Evolutionary conservation across 306 rosid species (phyloP), one percentile per base, ranked within the genome.

Genomic region (Ormosia emarginata): DNA sequence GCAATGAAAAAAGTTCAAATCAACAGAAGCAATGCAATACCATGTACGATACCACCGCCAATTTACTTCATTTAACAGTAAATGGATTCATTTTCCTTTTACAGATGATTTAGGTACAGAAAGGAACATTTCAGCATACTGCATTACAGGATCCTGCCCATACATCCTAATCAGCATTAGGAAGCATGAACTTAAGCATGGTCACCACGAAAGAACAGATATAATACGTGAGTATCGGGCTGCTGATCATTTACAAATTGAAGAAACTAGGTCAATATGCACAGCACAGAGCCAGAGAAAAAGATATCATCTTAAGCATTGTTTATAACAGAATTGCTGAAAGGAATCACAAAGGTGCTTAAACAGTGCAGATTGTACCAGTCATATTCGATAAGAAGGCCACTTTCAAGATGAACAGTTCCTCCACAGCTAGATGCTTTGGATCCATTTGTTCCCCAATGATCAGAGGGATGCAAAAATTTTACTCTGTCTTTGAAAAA

Each of bases 341-440:
- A 18, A 68, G 56, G 78, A 80, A 77, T 76, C 61, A 46, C 43
- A 30, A 34, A 56, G 65, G 75, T 37, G 49, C 44, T 56, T 61
- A 44, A 74, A 82, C 11, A 46, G 75, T 46, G 44, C 52, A 63
- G 84, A 62, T 70, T 55, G 65, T 93, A 93, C 98, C 99, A 95
- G 92, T 95, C 99, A 85, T 95, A 95, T 90, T 95, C 98, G 40
- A 95, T 84, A 66, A 86, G 90, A 78, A 93, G 87, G 69, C 99
- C 98, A 77, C 99, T 95, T 90, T 95, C 95, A 76, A 93, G 98
- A 83, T 83, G 85, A 77, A 95, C 97, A 7, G 89, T 89, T 84
- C 99, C 99, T 67, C 98, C 97, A 59, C 84, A 40, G 57, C 89
- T 84, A 68, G 91, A 75, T 52, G 61, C 63, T 32, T 81, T 53